phyloP scores from a whole-genome alignment of 768 basidiomycete genomes.

The Rhizopogon vinicolor region DNA sequence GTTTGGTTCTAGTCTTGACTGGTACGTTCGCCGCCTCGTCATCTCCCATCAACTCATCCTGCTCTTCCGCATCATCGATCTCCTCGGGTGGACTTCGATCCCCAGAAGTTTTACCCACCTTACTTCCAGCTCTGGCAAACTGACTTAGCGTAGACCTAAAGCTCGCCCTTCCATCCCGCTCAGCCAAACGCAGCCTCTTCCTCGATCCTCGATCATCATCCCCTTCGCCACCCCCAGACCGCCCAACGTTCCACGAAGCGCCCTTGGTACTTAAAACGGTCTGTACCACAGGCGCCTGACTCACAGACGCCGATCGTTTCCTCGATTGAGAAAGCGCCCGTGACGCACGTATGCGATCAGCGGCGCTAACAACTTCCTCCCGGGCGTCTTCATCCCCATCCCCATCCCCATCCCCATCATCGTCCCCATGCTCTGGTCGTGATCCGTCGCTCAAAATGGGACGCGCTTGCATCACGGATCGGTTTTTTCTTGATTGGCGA shows the following conservation, averaged over 20 bases:
- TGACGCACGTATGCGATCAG: neutral
- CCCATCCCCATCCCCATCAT: neutral
- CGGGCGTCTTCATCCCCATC: neutral
- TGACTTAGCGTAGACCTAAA: slow-evolving; percentile 45
- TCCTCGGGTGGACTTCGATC: slow-evolving; percentile 14
- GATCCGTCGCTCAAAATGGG: slow-evolving; percentile 39
- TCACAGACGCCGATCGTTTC: neutral
- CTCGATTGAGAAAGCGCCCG: neutral
- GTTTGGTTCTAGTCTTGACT: slow-evolving; percentile 10
- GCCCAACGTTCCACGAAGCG: slow-evolving; percentile 44
- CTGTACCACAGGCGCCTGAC: slow-evolving; percentile 26
- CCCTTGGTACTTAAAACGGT: slow-evolving; percentile 47
- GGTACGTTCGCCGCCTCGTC: slow-evolving; percentile 9
- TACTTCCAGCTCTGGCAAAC: slow-evolving; percentile 51
- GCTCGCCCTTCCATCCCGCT: slow-evolving; percentile 21
- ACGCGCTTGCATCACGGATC: slow-evolving; percentile 12
- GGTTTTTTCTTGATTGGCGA: neutral
- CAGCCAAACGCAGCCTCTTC: slow-evolving; percentile 34
- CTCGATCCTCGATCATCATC: slow-evolving; percentile 5
- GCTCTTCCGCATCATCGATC: slow-evolving; percentile 8
- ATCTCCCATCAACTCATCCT: slow-evolving; percentile 13
- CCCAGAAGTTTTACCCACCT: slow-evolving; percentile 13
- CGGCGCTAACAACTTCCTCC: neutral
- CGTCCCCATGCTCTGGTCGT: neutral
- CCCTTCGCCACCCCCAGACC: neutral